Percentiles rank a stretch among this genome's conserved stretches.
Evolutionary conservation across 2,329 filamentous ascomycete species (phyloP).

Genomic region (Fusarium fujikuroi): DNA sequence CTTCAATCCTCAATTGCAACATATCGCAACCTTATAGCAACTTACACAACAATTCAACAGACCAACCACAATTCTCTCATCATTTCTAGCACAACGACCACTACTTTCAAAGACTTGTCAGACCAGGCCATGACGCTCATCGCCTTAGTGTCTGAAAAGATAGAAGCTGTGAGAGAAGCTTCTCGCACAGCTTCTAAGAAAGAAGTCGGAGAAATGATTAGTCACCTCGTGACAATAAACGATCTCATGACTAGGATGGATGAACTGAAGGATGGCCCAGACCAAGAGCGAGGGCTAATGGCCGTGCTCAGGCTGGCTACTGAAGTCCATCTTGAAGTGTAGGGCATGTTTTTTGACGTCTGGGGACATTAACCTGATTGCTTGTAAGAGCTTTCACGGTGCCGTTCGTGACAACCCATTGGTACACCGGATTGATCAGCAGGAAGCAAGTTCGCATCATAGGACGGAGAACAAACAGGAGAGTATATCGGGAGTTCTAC

Average conservation of each 20-base stretch:
- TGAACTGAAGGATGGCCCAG: neutral
- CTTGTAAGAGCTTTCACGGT: neutral
- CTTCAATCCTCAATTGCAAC: neutral
- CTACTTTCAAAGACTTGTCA: neutral
- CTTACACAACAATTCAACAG: neutral
- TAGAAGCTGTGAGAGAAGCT: neutral
- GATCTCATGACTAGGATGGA: neutral
- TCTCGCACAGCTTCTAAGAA: neutral
- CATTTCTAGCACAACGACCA: neutral
- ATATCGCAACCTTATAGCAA: neutral
- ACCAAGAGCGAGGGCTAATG: no score
- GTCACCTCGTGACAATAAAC: neutral
- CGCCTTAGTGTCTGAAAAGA: no score
- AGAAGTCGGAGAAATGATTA: neutral
- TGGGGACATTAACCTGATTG: neutral
- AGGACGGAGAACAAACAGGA: neutral
- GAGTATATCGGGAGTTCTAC: no score
- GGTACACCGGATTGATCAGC: neutral
- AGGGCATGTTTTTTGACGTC: neutral
- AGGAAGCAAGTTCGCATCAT: neutral
- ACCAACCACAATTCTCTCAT: neutral
- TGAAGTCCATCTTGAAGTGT: neutral
- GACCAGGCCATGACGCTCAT: neutral
- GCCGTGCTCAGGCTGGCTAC: neutral
- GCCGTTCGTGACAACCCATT: neutral